Evolutionary conservation across 2,329 filamentous ascomycete genomes (phyloP).

Genomic region (Colletotrichum zoysiae): DNA sequence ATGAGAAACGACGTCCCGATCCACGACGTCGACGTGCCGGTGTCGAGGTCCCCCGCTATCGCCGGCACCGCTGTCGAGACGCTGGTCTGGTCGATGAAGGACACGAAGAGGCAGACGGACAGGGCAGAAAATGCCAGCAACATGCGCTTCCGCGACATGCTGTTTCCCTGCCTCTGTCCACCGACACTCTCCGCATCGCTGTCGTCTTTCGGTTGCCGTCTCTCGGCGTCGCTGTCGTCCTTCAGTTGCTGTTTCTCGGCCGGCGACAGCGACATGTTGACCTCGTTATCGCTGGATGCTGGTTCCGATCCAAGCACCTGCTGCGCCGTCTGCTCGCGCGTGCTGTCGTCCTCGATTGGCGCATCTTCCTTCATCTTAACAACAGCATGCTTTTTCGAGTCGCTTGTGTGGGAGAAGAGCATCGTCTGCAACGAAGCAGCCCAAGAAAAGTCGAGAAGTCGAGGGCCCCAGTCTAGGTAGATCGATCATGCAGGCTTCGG

Average conservation of each 20-base stretch:
- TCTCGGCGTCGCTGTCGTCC: not conserved
- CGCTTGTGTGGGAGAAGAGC: not conserved
- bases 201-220: slow-evolving; percentile 19
- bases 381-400: not conserved
- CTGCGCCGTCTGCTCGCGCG: not conserved
- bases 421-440: not conserved
- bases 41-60: slow-evolving; percentile 50
- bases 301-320: not conserved
- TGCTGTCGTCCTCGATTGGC: not conserved
- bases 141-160: slow-evolving; percentile 50
- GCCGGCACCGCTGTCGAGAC: slow-evolving; percentile 54
- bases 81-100: slow-evolving; percentile 54
- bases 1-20: slow-evolving; percentile 54
- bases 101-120: slow-evolving; percentile 50
- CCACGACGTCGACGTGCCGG: slow-evolving; percentile 51
- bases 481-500: slow-evolving; percentile 12
- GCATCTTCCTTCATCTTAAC: slow-evolving; percentile 31
- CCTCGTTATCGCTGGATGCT: slow-evolving; percentile 27
- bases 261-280: not conserved
- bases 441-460: not conserved
- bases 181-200: slow-evolving; percentile 46
- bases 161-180: slow-evolving; percentile 52
- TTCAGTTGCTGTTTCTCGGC: not conserved
- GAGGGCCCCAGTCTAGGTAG: not conserved
- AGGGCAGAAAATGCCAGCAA: slow-evolving; percentile 48